Evolutionary conservation across 2,329 filamentous ascomycete species (phyloP), one percentile per base, ranked within the genome.

Genomic region (Xylariales sp.): DNA sequence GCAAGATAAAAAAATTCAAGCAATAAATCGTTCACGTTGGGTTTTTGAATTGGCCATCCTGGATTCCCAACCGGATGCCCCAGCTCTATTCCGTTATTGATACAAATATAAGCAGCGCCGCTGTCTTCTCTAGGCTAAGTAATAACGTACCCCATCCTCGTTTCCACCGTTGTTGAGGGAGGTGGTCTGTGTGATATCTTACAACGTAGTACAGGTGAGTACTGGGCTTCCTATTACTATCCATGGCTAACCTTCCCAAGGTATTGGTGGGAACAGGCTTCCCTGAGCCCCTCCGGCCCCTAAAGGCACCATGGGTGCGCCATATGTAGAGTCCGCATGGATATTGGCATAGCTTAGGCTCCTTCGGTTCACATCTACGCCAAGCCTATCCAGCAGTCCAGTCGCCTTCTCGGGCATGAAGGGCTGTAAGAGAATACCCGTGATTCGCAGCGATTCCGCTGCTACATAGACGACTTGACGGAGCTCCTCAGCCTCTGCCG

Each of bases 401-500:
- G 64, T 62, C 32, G 88, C 76, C 60, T 94, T 95, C 28, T 67
- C 70, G 0, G 93, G 93, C 75, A 98, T 95, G 54, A 90, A 87
- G 2, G 93, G 89, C 60, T 95, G 90, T 30, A 98, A 67, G 32
- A 97, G 68, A 49, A 98, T 95, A 12, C 83, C 88, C 1, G 73
- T 69, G 17, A 96, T 78, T 25, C 93, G 83, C 32, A 96, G 59
- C 5, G 84, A 76, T 62, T 98, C 93, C 7, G 82, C 76, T 29
- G 73, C 70, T 29, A 84, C 71, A 58, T 78, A 96, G 19, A 98
- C 70, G 25, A 76, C 72, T 49, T 71, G 67, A 12, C 25, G 17
- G 17, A 38, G 35, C 18, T 31, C 46, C 82, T 66, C 13, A 82
- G 61, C 23, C 61, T 61, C 3, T 57, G 52, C 0, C 52, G 46